Percentiles rank a stretch among this genome's conserved stretches.
Evolutionary conservation across 2,329 filamentous ascomycete genomes (phyloP).

Genomic region (Fusarium sp.): DNA sequence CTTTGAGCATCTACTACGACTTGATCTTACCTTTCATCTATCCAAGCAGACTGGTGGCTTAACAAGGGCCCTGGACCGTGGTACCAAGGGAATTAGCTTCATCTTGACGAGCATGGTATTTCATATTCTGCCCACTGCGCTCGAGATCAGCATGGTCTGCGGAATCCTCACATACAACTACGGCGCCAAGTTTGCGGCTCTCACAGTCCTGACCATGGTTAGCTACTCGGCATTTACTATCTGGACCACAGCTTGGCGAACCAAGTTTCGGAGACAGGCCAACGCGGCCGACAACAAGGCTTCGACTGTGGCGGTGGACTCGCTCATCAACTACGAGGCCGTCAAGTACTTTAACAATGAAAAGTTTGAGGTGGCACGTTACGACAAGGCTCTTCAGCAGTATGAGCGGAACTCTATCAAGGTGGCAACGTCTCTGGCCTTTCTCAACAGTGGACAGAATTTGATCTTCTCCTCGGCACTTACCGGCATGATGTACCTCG

Average conservation of each 20-base stretch:
- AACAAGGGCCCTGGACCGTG: conserved; percentile 93
- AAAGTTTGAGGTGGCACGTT: conserved; percentile 89
- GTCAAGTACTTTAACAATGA: conserved; percentile 99
- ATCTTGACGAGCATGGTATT: conserved; percentile 98
- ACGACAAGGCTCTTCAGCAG: conserved; percentile 84
- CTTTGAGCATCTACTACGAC: conserved; percentile 86
- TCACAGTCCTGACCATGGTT: conserved; percentile 91
- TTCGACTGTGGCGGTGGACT: conserved; percentile 95
- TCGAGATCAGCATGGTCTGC: conserved; percentile 96
- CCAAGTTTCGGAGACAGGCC: conserved; percentile 92
- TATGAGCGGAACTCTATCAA: conserved; percentile 98
- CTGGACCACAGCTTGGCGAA: conserved; percentile 94
- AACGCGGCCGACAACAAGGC: conserved; percentile 97
- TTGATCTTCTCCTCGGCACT: conserved; percentile 95
- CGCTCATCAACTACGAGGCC: conserved; percentile 97
- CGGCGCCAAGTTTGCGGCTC: conserved; percentile 88
- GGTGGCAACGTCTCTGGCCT: conserved; percentile 90
- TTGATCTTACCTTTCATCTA: conserved; percentile 95
- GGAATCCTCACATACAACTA: conserved; percentile 98
- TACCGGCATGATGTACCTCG: conserved; percentile 98
- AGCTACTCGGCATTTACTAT: conserved; percentile 98
- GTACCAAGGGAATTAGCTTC: conserved; percentile 98
- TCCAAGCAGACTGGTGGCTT: conserved; percentile 94
- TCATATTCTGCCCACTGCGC: conserved; percentile 90
- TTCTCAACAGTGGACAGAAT: conserved; percentile 95